Evolutionary conservation across 352 stramenopile genomes (phyloP).

Genomic region (Globisporangium spinosum): DNA sequence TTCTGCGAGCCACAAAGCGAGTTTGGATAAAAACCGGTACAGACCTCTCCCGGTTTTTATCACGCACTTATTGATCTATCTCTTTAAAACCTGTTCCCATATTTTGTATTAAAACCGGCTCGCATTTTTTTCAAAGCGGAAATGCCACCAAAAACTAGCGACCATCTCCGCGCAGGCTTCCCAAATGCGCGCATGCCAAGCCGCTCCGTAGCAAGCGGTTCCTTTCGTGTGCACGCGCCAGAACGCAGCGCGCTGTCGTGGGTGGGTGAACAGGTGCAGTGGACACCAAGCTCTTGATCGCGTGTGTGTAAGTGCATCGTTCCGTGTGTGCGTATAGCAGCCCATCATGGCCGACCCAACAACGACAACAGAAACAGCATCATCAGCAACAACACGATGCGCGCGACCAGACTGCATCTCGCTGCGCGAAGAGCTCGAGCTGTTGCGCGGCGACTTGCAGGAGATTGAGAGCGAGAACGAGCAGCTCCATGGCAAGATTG

Average conservation of each 20-base stretch:
- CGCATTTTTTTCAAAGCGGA: not conserved
- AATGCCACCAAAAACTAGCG: not conserved
- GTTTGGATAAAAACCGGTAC: too few relatives aligned
- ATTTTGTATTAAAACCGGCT: not conserved
- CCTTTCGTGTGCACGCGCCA: not conserved
- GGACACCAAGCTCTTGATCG: not conserved
- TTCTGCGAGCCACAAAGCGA: not conserved
- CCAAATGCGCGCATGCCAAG: not conserved
- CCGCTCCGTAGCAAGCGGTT: not conserved
- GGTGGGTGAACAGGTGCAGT: not conserved
- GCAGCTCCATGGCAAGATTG: conserved; percentile 58
- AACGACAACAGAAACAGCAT: not conserved
- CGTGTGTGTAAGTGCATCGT: not conserved
- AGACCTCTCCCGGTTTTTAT: not conserved
- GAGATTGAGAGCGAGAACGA: conserved; percentile 65
- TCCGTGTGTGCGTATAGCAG: not conserved
- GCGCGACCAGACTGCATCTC: conserved; percentile 57
- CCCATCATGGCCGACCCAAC: not conserved
- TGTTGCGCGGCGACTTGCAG: conserved; percentile 52
- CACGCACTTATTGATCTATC: not conserved
- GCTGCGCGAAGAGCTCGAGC: conserved; percentile 59
- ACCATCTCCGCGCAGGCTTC: not conserved
- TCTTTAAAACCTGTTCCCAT: too few relatives aligned
- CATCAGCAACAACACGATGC: conserved; percentile 26
- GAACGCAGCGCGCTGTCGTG: not conserved